phyloP scores from a whole-genome alignment of 257 asterid species.

The Fraxinus quadrangulata region DNA sequence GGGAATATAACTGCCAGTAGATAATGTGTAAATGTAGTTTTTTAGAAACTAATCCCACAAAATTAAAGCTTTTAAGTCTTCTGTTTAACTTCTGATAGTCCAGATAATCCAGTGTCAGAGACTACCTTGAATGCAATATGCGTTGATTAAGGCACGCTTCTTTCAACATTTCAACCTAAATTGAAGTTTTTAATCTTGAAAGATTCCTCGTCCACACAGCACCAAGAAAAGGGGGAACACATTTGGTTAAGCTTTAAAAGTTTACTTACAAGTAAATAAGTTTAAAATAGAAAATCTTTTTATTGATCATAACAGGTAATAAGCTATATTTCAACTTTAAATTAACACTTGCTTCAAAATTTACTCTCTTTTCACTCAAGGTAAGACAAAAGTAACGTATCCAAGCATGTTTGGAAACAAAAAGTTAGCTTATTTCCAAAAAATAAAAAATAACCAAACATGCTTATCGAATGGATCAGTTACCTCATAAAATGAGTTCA shows the following conservation, averaged over 20 bases:
- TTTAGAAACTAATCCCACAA: not conserved
- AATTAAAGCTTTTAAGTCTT: not conserved
- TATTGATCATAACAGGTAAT: not conserved
- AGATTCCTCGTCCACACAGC: not conserved
- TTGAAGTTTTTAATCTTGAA: not conserved
- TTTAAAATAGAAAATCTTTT: not conserved
- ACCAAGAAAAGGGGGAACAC: not conserved
- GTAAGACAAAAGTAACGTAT: not conserved
- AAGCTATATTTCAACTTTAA: not conserved
- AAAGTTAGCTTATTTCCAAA: too few relatives aligned
- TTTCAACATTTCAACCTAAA: not conserved
- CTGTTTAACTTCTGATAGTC: not conserved
- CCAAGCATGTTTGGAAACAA: not conserved
- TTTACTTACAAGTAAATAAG: not conserved
- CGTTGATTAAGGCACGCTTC: not conserved
- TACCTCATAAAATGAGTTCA: constrained; percentile 70
- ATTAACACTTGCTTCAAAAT: too few relatives aligned
- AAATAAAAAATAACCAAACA: not conserved
- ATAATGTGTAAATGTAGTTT: not conserved
- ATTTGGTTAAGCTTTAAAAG: not conserved
- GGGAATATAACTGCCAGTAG: not conserved
- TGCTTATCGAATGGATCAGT: not conserved
- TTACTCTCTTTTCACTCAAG: too few relatives aligned
- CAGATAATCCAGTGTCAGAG: not conserved
- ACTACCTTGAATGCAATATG: not conserved